Base-by-base conservation (phyloP, 371 early-diverging fungal genomes). In the Circinella minor region DNA sequence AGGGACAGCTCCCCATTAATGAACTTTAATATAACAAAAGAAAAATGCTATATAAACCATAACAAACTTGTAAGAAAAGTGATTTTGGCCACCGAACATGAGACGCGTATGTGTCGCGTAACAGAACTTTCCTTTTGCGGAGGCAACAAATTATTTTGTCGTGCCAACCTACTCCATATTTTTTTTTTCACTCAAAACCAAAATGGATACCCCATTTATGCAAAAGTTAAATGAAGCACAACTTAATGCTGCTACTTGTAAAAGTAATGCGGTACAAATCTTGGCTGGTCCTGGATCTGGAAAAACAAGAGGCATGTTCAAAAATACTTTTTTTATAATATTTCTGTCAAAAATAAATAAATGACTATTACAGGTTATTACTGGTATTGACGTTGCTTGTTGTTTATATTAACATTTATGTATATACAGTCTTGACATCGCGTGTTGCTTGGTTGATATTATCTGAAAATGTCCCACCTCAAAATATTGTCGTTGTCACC, bases 241-340 rank as follows among this genome's bases (percentile, higher is more conserved):
- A 55, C 61, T 61, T 4, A 48, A 72, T 13, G 76, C 81, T 7
- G 78, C 74, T 4, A 59, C 68, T 17, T 76, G 76, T 5, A 37
- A 72, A 27, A 70, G 76, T 17, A 63, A 64, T 2, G 74, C 77
- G 10, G 68, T 88, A n/a, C 81, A 86, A 61, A 86, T 89, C 15
- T 73, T 87, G 17, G 89, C 89, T 15, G 90, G 89, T 0, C 88
- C 90, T 8, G 90, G 90, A 15, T 88, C 90, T 15, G 90, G 90
- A 17, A 90, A 90, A 66, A 89, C 90, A 17, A 64, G 87, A 71
- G 89, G 89, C 43, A 43, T 43, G 43, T 27, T 27, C n/a, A 27
- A 27, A 27, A 27, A 27, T 27, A 27, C n/a, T n/a, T 27, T 27
- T 2, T 27, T 27, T 27, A 27, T 27, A 27, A 27, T 27, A 27